Evolutionary conservation across 805 yeast species (phyloP).

Genomic region (Candida tibetensis): DNA sequence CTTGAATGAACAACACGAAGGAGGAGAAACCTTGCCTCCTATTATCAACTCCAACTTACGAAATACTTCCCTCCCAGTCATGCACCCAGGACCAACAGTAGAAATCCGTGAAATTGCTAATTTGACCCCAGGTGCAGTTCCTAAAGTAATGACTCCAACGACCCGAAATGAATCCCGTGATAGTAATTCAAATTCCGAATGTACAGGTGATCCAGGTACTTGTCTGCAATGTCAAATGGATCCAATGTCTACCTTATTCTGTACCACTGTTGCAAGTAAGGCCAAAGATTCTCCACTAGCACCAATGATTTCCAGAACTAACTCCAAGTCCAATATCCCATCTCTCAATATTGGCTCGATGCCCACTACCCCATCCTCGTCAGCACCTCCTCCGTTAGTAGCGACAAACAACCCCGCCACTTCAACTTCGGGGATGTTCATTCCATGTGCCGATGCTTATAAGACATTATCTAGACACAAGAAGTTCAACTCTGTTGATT

Average conservation of each 20-base stretch:
- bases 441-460: conserved; percentile 89
- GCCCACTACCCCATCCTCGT: conserved; percentile 18
- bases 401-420: conserved; percentile 14
- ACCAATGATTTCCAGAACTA: conserved; percentile 10
- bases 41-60: conserved; percentile 26
- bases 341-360: conserved; percentile 13
- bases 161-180: conserved; percentile 10
- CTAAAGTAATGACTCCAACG: conserved; percentile 27
- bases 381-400: conserved; percentile 14
- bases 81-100: conserved; percentile 63
- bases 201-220: conserved; percentile 87
- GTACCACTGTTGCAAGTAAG: conserved; percentile 75
- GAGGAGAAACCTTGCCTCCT: conserved; percentile 34
- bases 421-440: conserved; percentile 47
- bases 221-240: conserved; percentile 80
- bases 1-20: conserved; percentile 13
- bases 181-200: conserved; percentile 39
- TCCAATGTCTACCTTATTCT: conserved; percentile 85
- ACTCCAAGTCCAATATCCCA: conserved; percentile 15
- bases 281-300: conserved; percentile 24
- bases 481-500: conserved; percentile 68
- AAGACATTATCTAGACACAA: conserved; percentile 81
- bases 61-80: conserved; percentile 49
- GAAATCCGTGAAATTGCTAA: conserved; percentile 47
- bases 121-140: conserved; percentile 38